phyloP scores from a whole-genome alignment of 768 basidiomycete genomes.

The Hypsizygus marmoreus region DNA sequence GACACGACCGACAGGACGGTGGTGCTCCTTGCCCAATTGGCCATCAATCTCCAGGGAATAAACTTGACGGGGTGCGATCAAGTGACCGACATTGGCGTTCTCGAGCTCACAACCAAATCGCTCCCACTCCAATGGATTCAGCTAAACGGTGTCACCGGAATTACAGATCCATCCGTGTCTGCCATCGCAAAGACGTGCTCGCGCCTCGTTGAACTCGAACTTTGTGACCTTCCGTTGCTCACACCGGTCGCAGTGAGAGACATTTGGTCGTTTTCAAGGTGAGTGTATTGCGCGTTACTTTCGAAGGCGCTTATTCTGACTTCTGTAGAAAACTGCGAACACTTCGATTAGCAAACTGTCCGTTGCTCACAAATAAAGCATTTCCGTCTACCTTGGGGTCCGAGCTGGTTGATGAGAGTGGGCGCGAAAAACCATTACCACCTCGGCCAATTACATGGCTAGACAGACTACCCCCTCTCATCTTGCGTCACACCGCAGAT shows the following conservation, averaged over 20 bases:
- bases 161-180: constrained; percentile 63
- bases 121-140: constrained; percentile 74
- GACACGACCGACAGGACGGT: constrained; percentile 73
- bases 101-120: constrained; percentile 68
- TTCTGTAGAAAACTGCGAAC: constrained; percentile 63
- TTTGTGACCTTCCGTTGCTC: constrained; percentile 67
- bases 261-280: constrained; percentile 78
- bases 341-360: constrained; percentile 77
- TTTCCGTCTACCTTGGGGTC: constrained; percentile 59
- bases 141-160: constrained; percentile 64
- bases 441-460: constrained; percentile 60
- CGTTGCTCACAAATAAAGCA: constrained; percentile 73
- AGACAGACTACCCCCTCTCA: constrained; percentile 63
- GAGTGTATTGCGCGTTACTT: too few species aligned
- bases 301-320: too few species aligned
- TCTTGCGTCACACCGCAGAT: constrained; percentile 65
- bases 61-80: constrained; percentile 74
- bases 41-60: constrained; percentile 70
- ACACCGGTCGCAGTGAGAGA: constrained; percentile 73
- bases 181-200: constrained; percentile 76
- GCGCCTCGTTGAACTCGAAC: constrained; percentile 79
- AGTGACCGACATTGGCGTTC: constrained; percentile 77
- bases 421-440: constrained; percentile 53
- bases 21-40: constrained; percentile 58
- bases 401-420: constrained; percentile 21